These are phyloP conservation scores for Pseudogymnoascus sp. DNA, from an alignment of 2,329 filamentous ascomycete genomes.

Conservation along the genomic window DNA sequence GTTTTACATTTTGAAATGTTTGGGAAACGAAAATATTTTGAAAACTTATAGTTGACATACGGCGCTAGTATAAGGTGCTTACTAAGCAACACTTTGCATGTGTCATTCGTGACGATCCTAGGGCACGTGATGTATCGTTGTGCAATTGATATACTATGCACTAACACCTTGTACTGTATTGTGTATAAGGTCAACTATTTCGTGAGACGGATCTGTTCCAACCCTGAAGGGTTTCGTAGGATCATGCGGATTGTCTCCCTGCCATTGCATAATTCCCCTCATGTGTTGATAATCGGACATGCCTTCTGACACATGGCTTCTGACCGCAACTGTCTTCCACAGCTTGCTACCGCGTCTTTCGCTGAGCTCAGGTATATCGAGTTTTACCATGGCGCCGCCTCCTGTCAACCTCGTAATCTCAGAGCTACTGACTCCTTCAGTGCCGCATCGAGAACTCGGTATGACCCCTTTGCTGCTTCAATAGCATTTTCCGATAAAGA, in stretches of 20 bases:
- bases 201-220: not conserved
- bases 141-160: not conserved
- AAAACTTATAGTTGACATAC: conserved; percentile 6
- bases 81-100: not conserved
- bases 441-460: conserved; percentile 52
- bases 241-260: not conserved
- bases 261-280: not conserved
- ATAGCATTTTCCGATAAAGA: conserved; percentile 54
- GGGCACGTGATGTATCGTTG: not conserved
- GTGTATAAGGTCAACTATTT: not conserved
- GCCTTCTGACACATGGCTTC: conserved; percentile 3
- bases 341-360: not conserved
- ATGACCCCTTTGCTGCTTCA: conserved; percentile 49
- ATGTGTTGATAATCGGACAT: not conserved
- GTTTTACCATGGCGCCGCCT: not conserved
- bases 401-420: conserved; percentile 15
- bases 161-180: not conserved
- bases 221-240: not conserved
- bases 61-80: conserved; percentile 4
- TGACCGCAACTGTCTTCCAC: conserved; percentile 1
- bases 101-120: not conserved
- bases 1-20: not conserved
- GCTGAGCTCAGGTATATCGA: not conserved
- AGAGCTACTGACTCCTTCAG: conserved; percentile 47
- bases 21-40: not conserved